Evolutionary conservation across 768 basidiomycete genomes (phyloP), one percentile per base, ranked within the genome.

Genomic region (Daedaleopsis nitida): DNA sequence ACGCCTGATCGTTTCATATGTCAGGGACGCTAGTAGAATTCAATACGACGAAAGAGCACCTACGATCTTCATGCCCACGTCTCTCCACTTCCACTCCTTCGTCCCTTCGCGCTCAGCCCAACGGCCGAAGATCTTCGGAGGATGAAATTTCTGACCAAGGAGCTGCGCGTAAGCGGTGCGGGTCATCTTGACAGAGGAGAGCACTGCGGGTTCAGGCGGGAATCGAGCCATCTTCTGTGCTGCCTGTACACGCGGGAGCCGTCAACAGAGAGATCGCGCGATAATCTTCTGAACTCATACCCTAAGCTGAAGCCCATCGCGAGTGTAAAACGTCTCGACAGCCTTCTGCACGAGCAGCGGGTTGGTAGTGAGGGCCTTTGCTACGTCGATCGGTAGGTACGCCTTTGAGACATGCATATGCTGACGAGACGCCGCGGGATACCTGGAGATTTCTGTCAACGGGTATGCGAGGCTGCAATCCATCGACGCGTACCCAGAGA

Each of bases 121-220:
- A 55, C 81, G 80, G 5, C 93, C 92, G 69, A 98, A 99, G 27
- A 91, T 78, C 70, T 91, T 94, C 1, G 96, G 94, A 5, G 96
- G 90, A 70, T 87, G 89, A 72, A 98, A 98, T 57, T 86, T 91
- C 74, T 98, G 97, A 7, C 94, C 91, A 38, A 88, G 73, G 27
- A 98, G 78, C 69, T 98, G 97, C 8, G 97, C 97, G 73, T 97
- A 99, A 1, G 94, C 92, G 0, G 93, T 90, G 54, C 95, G 83
- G 2, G 96, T 97, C 83, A 96, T 83, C 59, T 76, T 84, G 13
- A 96, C 82, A 0, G 84, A 80, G 2, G 81, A 78, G 16, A 91
- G 78, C 7, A 86, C 76, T 6, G 80, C 78, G 3, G 89, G 80
- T 23, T 81, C 76, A 14, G 96, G 95, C 5, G 93, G 85, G 72